Percentiles rank a stretch among this genome's conserved stretches.
Conservation (phyloP, 768 basidiomycete genomes). For the Tulasnella sp. region DNA sequence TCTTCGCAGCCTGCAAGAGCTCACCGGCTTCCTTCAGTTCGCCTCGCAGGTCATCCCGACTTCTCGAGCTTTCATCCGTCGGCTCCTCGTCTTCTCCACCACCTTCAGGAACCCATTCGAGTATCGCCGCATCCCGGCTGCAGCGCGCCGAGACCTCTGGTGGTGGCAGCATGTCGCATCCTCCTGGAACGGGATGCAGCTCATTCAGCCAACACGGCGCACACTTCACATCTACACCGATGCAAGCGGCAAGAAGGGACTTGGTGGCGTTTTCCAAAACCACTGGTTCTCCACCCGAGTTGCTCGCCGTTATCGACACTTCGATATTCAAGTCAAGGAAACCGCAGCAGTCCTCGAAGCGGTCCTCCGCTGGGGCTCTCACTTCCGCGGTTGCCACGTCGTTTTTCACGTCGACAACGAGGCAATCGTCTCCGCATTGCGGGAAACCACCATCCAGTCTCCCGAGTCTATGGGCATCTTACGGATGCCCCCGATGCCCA, state of each 20-base stretch:
- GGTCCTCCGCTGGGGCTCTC: background rate
- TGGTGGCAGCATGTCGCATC: background rate
- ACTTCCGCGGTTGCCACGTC: background rate
- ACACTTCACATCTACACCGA: background rate
- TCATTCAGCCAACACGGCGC: background rate
- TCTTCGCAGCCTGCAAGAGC: constrained; percentile 24
- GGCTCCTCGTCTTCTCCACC: constrained; percentile 23
- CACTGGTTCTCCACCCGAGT: background rate
- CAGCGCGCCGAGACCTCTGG: background rate
- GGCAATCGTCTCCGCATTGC: background rate
- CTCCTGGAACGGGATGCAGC: background rate
- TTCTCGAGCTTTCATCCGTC: constrained; percentile 23
- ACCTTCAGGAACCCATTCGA: constrained; percentile 18
- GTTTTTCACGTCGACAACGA: too few species aligned
- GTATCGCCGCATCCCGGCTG: constrained; percentile 11
- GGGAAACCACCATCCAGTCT: background rate
- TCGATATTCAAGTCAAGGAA: background rate
- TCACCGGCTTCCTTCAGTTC: constrained; percentile 28
- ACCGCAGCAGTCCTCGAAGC: too few species aligned
- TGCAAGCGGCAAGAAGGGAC: too few species aligned
- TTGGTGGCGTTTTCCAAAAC: background rate
- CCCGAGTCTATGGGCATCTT: too few species aligned
- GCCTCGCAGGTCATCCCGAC: constrained; percentile 26
- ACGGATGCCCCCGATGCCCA: constrained; percentile 2
- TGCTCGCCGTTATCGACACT: too few species aligned